phyloP scores from a whole-genome alignment of 768 basidiomycete species.

The Calocybe cyanea region DNA sequence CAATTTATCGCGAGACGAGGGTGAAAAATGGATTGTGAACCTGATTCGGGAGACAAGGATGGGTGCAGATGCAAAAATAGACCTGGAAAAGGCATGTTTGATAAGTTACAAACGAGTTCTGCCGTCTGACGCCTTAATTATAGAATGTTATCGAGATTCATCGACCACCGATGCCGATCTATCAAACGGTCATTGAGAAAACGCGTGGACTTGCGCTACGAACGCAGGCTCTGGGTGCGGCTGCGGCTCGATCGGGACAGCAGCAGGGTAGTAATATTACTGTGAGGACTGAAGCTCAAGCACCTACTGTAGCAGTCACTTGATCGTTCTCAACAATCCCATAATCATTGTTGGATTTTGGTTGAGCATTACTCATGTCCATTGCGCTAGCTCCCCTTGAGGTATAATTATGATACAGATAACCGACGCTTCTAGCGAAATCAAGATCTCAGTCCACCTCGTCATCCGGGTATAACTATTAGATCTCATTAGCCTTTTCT shows the following conservation, averaged over 20 bases:
- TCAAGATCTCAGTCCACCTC: constrained; percentile 2
- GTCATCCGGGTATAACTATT: constrained; percentile 19
- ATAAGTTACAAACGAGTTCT: background rate
- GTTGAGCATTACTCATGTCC: too few relatives aligned
- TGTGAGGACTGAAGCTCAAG: constrained; percentile 16
- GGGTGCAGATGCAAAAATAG: constrained; percentile 97
- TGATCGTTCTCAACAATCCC: constrained; percentile 7
- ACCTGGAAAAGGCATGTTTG: constrained; percentile 79
- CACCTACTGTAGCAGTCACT: constrained; percentile 21
- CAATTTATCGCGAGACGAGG: constrained; percentile 91
- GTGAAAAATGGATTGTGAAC: constrained; percentile 99
- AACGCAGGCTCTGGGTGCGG: constrained; percentile 85
- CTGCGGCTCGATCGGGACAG: constrained; percentile 40
- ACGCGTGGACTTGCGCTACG: constrained; percentile 89
- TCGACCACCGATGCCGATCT: constrained; percentile 83
- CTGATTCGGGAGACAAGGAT: constrained; percentile 96
- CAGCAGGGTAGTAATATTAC: constrained; percentile 11
- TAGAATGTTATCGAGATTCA: constrained; percentile 97
- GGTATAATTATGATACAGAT: background rate
- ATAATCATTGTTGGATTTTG: too few relatives aligned
- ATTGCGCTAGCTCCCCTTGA: too few relatives aligned
- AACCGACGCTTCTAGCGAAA: background rate
- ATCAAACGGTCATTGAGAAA: constrained; percentile 94
- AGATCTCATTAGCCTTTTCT: constrained; percentile 1
- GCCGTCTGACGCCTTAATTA: background rate